Evolutionary conservation across 75 land plant genomes (phyloP).

Genomic region (Selaginella tamariscina): DNA sequence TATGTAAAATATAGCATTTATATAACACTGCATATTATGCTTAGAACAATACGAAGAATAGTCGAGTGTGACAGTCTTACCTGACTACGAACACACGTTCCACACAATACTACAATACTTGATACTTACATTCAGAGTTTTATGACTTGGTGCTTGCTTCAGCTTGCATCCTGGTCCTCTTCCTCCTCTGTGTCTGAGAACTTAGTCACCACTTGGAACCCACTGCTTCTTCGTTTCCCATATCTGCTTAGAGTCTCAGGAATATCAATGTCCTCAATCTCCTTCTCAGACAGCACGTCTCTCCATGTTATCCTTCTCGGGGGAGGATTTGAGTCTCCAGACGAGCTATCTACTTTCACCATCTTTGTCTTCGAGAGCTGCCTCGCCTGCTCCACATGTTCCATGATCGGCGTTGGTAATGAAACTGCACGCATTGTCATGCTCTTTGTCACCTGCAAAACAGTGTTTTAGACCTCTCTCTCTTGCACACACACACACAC

Average conservation of each 20-base stretch:
- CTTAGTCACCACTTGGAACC: constrained; percentile 26
- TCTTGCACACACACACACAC: neutral
- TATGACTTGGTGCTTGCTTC: too few relatives aligned
- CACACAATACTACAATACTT: too few relatives aligned
- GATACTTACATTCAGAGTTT: too few relatives aligned
- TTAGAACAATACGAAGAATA: too few relatives aligned
- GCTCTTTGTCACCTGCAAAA: neutral
- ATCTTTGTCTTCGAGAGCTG: neutral
- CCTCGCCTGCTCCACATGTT: neutral
- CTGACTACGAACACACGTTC: too few relatives aligned
- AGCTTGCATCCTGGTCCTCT: neutral
- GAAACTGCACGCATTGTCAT: neutral
- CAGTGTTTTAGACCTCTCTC: neutral
- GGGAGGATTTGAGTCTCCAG: neutral
- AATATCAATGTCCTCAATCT: constrained; percentile 14
- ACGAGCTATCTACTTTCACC: neutral
- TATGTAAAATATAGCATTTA: too few relatives aligned
- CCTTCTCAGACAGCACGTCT: constrained; percentile 19
- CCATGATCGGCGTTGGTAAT: neutral
- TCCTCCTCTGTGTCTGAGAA: neutral
- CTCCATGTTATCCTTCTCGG: constrained; percentile 10
- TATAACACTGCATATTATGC: too few relatives aligned
- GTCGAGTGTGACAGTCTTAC: too few relatives aligned
- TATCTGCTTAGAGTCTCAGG: constrained; percentile 13
- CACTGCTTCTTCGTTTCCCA: constrained; percentile 22